A percentile compares a stretch with the other conserved stretches of the same genome.
Evolutionary conservation across 73 alveolate species (phyloP).

Genomic region (Tetrahymena malaccensis): DNA sequence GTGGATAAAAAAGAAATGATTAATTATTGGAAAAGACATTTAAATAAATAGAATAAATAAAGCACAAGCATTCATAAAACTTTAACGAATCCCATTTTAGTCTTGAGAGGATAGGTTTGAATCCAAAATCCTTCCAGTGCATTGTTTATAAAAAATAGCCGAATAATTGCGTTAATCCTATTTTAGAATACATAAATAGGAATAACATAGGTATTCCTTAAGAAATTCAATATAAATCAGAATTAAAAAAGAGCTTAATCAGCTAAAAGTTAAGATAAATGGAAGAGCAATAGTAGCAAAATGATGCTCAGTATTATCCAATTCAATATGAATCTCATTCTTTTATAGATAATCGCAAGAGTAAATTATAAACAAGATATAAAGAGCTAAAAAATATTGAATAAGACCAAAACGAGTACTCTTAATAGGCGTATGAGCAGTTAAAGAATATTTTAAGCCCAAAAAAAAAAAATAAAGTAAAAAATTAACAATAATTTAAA

Average conservation of each 20-base stretch:
- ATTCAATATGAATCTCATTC: not conserved
- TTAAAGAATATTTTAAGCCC: not conserved
- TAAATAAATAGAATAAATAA: not conserved
- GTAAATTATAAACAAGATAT: not conserved
- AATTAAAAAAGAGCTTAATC: not conserved
- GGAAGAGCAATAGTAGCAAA: not conserved
- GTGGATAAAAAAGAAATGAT: not conserved
- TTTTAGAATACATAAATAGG: not conserved
- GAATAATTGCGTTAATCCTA: not conserved
- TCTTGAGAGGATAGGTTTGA: not conserved
- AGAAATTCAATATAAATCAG: not conserved
- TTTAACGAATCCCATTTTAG: not conserved
- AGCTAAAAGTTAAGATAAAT: not conserved
- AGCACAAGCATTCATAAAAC: not conserved
- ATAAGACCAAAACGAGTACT: not conserved
- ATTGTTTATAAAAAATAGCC: not conserved
- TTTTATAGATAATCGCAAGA: not conserved
- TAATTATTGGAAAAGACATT: not conserved
- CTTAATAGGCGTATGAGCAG: not conserved
- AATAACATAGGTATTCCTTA: not conserved
- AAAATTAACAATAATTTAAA: not conserved
- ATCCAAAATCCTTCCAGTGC: not conserved
- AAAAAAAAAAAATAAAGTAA: not conserved
- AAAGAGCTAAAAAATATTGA: not conserved
- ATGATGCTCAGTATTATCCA: not conserved